Evolutionary conservation across 768 basidiomycete species (phyloP).

Genomic region (Paxillus involutus): DNA sequence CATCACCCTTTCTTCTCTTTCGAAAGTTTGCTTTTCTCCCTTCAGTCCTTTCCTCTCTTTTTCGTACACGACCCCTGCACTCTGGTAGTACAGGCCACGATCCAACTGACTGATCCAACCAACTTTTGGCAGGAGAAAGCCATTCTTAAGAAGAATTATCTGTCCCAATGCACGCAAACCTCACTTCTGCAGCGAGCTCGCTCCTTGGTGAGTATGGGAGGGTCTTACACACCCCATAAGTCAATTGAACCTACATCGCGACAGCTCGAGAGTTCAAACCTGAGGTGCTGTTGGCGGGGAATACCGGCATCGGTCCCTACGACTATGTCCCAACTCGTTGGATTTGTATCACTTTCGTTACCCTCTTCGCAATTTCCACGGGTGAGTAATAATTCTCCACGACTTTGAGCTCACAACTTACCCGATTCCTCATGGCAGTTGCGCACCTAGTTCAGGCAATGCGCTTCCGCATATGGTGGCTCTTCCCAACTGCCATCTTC

Average conservation of each 20-base stretch:
- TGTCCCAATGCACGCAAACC: background rate
- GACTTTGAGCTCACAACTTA: background rate
- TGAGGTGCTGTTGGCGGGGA: background rate
- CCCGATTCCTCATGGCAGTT: conserved; percentile 28
- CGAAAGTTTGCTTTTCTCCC: background rate
- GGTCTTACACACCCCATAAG: background rate
- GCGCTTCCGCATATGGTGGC: conserved; percentile 49
- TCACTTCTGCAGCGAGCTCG: background rate
- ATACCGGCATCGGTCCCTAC: conserved; percentile 25
- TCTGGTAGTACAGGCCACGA: conserved; percentile 7
- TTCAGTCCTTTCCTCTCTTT: background rate
- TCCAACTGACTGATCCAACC: background rate
- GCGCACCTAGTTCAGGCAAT: conserved; percentile 46
- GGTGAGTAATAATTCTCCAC: background rate
- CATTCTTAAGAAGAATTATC: background rate
- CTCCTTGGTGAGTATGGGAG: background rate
- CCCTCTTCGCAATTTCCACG: conserved; percentile 39
- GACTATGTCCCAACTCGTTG: conserved; percentile 40
- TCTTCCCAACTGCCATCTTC: conserved; percentile 47
- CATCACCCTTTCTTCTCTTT: conserved; percentile 4
- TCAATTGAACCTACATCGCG: background rate
- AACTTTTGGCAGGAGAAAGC: background rate
- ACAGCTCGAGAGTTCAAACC: background rate
- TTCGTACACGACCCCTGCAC: background rate
- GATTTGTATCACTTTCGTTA: conserved; percentile 39